These are phyloP conservation scores for Hypsizygus ulmarius DNA, from an alignment of 1,284 basidiomycete genomes.

Conservation along the genomic window DNA sequence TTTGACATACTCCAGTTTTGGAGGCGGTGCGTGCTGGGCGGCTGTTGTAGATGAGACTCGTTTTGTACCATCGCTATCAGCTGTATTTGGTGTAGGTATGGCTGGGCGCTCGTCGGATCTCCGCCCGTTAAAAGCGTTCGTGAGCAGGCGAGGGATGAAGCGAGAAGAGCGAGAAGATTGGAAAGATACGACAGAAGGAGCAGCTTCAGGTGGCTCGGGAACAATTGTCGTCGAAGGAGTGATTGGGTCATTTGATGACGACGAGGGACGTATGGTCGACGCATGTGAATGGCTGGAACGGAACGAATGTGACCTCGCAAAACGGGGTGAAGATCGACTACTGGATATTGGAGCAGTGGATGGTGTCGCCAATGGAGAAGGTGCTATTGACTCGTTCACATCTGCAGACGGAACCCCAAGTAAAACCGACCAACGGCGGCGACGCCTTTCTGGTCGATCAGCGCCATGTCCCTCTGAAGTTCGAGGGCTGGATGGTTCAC, in stretches of 20 bases:
- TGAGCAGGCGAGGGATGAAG: conserved; percentile 69
- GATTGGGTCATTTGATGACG: conserved; percentile 27
- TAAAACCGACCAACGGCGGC: conserved; percentile 53
- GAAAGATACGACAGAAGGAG: conserved; percentile 29
- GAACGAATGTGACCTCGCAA: conserved; percentile 36
- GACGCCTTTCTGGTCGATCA: conserved; percentile 31
- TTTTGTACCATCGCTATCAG: conserved; percentile 35
- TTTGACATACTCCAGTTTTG: conserved; percentile 86
- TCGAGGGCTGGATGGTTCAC: conserved; percentile 44
- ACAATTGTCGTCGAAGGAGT: conserved; percentile 27
- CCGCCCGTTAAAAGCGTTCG: conserved; percentile 57
- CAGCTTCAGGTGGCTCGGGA: conserved; percentile 19
- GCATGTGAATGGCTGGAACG: conserved; percentile 32
- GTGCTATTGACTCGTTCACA: conserved; percentile 15
- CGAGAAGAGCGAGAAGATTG: conserved; percentile 47
- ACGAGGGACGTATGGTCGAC: conserved; percentile 24
- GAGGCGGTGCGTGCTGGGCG: conserved; percentile 61
- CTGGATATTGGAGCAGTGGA: conserved; percentile 22
- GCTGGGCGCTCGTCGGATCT: conserved; percentile 55
- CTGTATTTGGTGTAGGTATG: conserved; percentile 28
- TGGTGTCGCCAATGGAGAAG: conserved; percentile 15
- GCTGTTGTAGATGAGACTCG: conserved; percentile 27
- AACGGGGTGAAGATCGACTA: conserved; percentile 21
- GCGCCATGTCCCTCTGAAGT: conserved; percentile 42
- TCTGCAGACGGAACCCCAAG: conserved; percentile 29